Base-by-base conservation (phyloP, 192 early-diverging fungal species). In the Funneliformis mosseae region DNA sequence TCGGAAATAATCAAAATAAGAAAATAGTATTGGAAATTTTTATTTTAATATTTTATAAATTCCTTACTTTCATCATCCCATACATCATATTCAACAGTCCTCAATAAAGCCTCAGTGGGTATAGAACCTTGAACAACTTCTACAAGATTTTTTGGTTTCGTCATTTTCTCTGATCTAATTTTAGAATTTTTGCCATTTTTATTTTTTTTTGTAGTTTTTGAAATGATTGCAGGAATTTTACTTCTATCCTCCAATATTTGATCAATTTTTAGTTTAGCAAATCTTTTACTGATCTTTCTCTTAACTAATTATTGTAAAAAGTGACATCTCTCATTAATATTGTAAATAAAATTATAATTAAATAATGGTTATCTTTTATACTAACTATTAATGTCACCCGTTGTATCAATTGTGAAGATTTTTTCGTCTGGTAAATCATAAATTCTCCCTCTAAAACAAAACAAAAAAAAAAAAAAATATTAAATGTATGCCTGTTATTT, bases 231-330 rank as follows among this genome's bases (percentile, higher is more conserved):
- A 0, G 88, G 85, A 25, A 97, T 87, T 41, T 87, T 91, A 41
- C 94, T 95, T 50, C 91, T 88, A 45, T 89, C 86, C 16, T 86
- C 88, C 28, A 99, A 85, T 83, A 99, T 96, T 80, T 97, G 89
- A 75, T 99, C 96, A 74, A 97, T 90, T 38, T 86, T 87, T 27
- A 97, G 90, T 70, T 88, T 85, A 18, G 33, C 67, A 61, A 88
- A 89, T 64, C 87, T 69, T 76, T 88, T 89, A 75, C 76, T 82
- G 43, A 88, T 68, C 38, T 88, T 79, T 76, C 84, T 83, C 69
- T 82, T 76, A 9, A 85, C 88, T 80, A 38, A 61, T 60, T 81
- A 21, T 79, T 4, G n/a, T 75, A 64, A 64, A 33, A 33, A 33
- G 0, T 33, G 33, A 33, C 33, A 33, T 33, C 0, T 33, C 0